A percentile compares a stretch with the other conserved stretches of the same genome.
phyloP scores from a whole-genome alignment of 192 early-diverging fungal genomes.

The Coemansia sp. region DNA sequence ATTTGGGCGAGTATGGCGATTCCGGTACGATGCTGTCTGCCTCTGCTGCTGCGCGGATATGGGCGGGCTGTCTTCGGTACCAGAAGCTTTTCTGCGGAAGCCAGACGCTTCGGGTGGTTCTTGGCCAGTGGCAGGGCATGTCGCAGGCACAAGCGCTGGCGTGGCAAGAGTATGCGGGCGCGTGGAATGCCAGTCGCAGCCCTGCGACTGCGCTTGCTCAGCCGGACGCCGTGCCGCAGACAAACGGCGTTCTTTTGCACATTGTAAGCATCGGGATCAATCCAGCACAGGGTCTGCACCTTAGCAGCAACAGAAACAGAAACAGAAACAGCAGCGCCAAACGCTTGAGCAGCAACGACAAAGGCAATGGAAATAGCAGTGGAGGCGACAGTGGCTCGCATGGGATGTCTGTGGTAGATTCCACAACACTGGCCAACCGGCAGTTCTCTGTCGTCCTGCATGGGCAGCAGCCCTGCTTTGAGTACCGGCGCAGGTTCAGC shows the following conservation, averaged over 20 bases:
- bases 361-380: too few relatives aligned
- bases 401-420: background rate
- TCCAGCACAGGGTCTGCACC: conserved; percentile 23
- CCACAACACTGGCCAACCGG: background rate
- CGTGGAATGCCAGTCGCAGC: conserved; percentile 9
- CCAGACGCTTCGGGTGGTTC: conserved; percentile 30
- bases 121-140: conserved; percentile 49
- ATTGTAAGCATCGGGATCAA: conserved; percentile 28
- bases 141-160: conserved; percentile 15
- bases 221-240: background rate
- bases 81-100: conserved; percentile 30
- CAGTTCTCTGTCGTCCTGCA: conserved; percentile 52
- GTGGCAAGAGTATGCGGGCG: conserved; percentile 23
- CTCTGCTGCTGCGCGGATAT: conserved; percentile 25
- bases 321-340: background rate
- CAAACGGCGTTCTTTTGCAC: conserved; percentile 7
- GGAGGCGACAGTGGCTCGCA: background rate
- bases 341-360: background rate
- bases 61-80: conserved; percentile 43
- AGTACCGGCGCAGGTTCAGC: background rate
- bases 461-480: conserved; percentile 31
- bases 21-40: conserved; percentile 5
- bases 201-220: background rate
- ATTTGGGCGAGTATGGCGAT: background rate
- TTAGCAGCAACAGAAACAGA: too few relatives aligned